Evolutionary conservation across 148 eudicot species (phyloP).

Genomic region (Chenopodium suecicum): DNA sequence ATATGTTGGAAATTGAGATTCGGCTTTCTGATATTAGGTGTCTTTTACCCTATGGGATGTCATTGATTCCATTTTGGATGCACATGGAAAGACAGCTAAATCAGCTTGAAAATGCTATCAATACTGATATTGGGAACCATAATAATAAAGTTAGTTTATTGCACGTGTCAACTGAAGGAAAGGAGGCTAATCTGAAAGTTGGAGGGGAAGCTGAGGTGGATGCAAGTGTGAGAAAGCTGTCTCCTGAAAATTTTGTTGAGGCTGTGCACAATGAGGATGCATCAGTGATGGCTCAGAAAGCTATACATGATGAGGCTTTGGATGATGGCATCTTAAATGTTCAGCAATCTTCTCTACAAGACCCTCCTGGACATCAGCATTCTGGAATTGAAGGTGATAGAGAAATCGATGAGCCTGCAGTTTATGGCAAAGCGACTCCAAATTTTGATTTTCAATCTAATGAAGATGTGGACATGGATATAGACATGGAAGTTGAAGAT

Average conservation of each 20-base stretch:
- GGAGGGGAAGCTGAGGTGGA: slow-evolving; percentile 25
- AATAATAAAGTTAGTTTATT: slow-evolving; percentile 27
- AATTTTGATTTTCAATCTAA: slow-evolving; percentile 31
- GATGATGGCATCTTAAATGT: slow-evolving; percentile 14
- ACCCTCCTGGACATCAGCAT: slow-evolving; percentile 7
- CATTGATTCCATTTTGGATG: slow-evolving; percentile 82
- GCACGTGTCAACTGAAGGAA: slow-evolving; percentile 22
- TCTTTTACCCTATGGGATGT: slow-evolving; percentile 56
- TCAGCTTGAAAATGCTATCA: slow-evolving; percentile 56
- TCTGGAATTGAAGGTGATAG: slow-evolving; percentile 28
- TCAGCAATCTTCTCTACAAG: slow-evolving; percentile 24
- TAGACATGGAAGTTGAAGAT: slow-evolving; percentile 97
- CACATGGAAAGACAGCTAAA: slow-evolving; percentile 67
- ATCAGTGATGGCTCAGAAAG: slow-evolving; percentile 14
- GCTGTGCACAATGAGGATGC: slow-evolving; percentile 26
- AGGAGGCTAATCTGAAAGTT: slow-evolving; percentile 22
- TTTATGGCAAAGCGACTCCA: slow-evolving; percentile 28
- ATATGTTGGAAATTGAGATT: slow-evolving; percentile 60
- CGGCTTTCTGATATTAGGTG: slow-evolving; percentile 79
- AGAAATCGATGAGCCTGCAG: slow-evolving; percentile 30
- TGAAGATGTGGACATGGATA: slow-evolving; percentile 90
- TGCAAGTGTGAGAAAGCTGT: slow-evolving; percentile 22
- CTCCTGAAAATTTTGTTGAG: slow-evolving; percentile 26
- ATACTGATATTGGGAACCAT: slow-evolving; percentile 37
- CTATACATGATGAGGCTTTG: slow-evolving; percentile 25